Conservation (phyloP, 177 flowering plant species). For the Tripterygium wilfordii region DNA sequence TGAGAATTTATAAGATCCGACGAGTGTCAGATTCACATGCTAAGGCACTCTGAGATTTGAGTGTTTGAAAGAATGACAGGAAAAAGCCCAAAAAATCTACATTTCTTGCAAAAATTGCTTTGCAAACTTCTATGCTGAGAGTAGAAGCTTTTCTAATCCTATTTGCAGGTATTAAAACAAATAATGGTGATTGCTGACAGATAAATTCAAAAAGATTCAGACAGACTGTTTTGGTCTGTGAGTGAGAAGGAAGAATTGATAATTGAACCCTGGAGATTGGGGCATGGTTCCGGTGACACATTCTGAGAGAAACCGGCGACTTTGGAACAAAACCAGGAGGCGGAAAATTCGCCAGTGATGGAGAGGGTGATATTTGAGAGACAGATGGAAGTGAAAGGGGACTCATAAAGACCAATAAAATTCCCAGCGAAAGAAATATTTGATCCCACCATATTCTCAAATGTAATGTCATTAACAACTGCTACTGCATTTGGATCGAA, state of each 20-base stretch:
- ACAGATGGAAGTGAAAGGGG: slow-evolving; percentile 74
- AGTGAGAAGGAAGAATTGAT: slow-evolving; percentile 41
- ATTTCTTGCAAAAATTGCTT: no score
- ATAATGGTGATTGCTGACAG: no score
- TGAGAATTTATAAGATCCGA: no score
- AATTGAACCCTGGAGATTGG: slow-evolving; percentile 34
- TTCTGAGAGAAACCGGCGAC: slow-evolving; percentile 55
- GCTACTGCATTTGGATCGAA: slow-evolving; percentile 74
- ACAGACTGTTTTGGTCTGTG: no score
- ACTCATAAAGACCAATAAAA: slow-evolving; percentile 55
- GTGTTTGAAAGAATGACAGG: no score
- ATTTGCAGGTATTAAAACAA: no score
- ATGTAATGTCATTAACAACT: slow-evolving; percentile 40
- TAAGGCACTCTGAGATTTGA: no score
- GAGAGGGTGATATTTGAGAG: slow-evolving; percentile 60
- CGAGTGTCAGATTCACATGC: no score
- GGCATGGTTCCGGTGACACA: slow-evolving; percentile 77
- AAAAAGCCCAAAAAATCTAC: no score
- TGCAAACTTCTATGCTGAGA: no score
- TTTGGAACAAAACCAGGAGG: slow-evolving; percentile 68
- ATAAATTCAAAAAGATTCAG: no score
- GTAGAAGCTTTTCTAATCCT: no score
- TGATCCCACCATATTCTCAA: slow-evolving; percentile 50
- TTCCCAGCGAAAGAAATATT: slow-evolving; percentile 60
- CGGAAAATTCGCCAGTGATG: slow-evolving; percentile 22